A percentile compares a stretch with the other conserved stretches of the same genome.
Evolutionary conservation across 2,329 filamentous ascomycete genomes (phyloP).

Genomic region (Pseudofabraea citricarpa): DNA sequence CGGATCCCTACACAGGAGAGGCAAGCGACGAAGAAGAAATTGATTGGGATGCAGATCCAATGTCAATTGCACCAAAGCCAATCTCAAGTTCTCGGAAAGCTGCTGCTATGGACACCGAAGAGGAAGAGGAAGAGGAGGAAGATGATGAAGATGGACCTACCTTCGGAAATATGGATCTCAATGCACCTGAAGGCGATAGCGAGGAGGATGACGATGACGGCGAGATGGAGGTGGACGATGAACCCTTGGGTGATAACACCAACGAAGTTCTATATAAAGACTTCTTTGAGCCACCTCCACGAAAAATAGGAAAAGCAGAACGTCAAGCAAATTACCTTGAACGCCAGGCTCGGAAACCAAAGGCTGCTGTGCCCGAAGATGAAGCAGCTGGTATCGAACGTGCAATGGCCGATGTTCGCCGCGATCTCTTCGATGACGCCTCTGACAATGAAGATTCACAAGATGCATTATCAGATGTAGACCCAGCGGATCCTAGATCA

Average conservation of each 20-base stretch:
- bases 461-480: slow-evolving; percentile 59
- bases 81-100: slow-evolving; percentile 25
- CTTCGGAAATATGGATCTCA: slow-evolving; percentile 73
- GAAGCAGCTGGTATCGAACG: slow-evolving; percentile 68
- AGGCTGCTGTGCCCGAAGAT: slow-evolving; percentile 34
- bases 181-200: slow-evolving; percentile 66
- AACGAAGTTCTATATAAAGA: slow-evolving; percentile 89
- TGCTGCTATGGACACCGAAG: slow-evolving; percentile 28
- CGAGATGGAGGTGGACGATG: slow-evolving; percentile 50
- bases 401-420: slow-evolving; percentile 80
- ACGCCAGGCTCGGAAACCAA: slow-evolving; percentile 35
- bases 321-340: slow-evolving; percentile 34
- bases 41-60: slow-evolving; percentile 80
- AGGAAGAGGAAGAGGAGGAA: slow-evolving; percentile 35
- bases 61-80: slow-evolving; percentile 35
- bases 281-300: slow-evolving; percentile 83
- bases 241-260: slow-evolving; percentile 59
- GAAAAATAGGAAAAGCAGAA: slow-evolving; percentile 56
- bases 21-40: slow-evolving; percentile 82
- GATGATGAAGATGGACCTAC: slow-evolving; percentile 70
- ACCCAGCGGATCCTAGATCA: slow-evolving; percentile 66
- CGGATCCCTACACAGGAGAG: slow-evolving; percentile 68
- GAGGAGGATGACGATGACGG: slow-evolving; percentile 57
- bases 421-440: slow-evolving; percentile 83
- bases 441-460: slow-evolving; percentile 62